These are phyloP conservation scores for Phytophthora niederhauseri DNA, from an alignment of 352 stramenopile genomes.

Conservation along the genomic window DNA sequence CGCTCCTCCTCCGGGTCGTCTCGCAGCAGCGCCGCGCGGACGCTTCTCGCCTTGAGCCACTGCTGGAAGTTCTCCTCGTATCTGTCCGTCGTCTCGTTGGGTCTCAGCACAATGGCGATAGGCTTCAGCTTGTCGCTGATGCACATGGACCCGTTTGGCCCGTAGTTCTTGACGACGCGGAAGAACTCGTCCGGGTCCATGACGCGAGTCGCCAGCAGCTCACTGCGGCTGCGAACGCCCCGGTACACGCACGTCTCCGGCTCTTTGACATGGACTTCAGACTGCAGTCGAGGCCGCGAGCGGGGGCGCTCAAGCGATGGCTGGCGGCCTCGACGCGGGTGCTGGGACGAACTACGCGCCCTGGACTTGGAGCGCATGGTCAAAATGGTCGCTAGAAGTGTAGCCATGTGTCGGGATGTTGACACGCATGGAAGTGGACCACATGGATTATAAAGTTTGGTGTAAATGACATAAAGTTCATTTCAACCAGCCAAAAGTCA, in stretches of 20 bases:
- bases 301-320: background rate
- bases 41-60: too few relatives aligned
- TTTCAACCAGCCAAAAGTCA: constrained; percentile 26
- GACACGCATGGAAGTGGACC: constrained; percentile 9
- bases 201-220: constrained; percentile 17
- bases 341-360: background rate
- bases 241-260: background rate
- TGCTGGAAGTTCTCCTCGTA: too few relatives aligned
- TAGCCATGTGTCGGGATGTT: constrained; percentile 5
- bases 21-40: too few relatives aligned
- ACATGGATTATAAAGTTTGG: constrained; percentile 3
- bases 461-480: background rate
- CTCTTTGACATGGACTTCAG: background rate
- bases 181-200: constrained; percentile 15
- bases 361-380: background rate
- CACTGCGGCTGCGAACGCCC: constrained; percentile 9
- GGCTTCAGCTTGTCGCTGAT: constrained; percentile 5
- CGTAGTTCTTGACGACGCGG: constrained; percentile 11
- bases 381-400: background rate
- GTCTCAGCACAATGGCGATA: constrained; percentile 19
- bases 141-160: constrained; percentile 18
- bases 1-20: too few relatives aligned
- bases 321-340: background rate
- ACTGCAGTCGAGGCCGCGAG: background rate
- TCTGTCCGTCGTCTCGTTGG: background rate